Evolutionary conservation across 2,329 filamentous ascomycete species (phyloP).

Genomic region (Claviceps africana): DNA sequence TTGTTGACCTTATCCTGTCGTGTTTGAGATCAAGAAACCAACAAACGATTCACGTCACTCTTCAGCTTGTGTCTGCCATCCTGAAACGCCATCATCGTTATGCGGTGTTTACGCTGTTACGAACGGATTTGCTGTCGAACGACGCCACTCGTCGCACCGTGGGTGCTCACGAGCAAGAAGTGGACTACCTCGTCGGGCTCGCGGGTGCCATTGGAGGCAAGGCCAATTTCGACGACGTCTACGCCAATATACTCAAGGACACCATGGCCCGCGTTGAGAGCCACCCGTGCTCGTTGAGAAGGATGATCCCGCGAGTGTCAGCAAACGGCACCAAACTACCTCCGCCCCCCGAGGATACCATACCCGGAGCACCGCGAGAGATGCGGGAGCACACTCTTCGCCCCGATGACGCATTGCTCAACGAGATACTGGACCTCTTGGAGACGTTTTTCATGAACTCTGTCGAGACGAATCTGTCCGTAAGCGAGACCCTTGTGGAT

Average conservation of each 20-base stretch:
- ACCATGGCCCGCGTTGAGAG: conserved; percentile 53
- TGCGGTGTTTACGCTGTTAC: conserved; percentile 62
- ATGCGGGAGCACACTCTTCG: conserved; percentile 48
- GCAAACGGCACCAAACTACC: conserved; percentile 43
- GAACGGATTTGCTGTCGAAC: conserved; percentile 45
- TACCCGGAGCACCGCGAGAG: conserved; percentile 47
- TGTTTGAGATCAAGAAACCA: conserved; percentile 73
- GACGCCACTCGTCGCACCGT: conserved; percentile 47
- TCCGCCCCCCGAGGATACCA: conserved; percentile 32
- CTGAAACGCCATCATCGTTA: conserved; percentile 80
- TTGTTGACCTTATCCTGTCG: conserved; percentile 79
- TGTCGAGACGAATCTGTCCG: conserved; percentile 75
- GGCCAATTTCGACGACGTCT: conserved; percentile 57
- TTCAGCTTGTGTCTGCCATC: conserved; percentile 77
- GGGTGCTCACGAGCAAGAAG: conserved; percentile 61
- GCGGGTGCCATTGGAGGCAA: conserved; percentile 56
- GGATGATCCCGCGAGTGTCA: conserved; percentile 48
- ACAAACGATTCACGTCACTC: conserved; percentile 78
- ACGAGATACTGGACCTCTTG: conserved; percentile 55
- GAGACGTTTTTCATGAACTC: conserved; percentile 78
- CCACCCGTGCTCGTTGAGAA: conserved; percentile 56
- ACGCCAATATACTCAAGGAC: conserved; percentile 59
- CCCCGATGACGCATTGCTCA: conserved; percentile 47
- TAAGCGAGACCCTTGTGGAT: conserved; percentile 73
- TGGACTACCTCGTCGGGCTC: conserved; percentile 55